Evolutionary conservation across 352 stramenopile species (phyloP).

Genomic region (Phytophthora crassamura): DNA sequence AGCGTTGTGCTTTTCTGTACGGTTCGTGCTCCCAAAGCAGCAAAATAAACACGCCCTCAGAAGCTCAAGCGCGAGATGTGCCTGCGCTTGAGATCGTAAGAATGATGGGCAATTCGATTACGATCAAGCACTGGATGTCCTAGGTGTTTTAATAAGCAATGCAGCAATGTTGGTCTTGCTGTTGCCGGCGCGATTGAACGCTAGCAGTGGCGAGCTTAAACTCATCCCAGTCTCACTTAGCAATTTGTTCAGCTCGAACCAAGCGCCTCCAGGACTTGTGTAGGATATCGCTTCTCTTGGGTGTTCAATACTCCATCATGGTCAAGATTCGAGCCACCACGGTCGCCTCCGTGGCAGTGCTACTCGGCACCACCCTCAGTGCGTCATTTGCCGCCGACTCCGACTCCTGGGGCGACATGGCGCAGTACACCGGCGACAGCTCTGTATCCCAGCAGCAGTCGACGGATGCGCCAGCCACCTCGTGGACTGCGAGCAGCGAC

Average conservation of each 20-base stretch:
- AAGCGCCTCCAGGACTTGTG: conserved; percentile 2
- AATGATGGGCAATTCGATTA: conserved; percentile 9
- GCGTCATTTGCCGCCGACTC: conserved; percentile 19
- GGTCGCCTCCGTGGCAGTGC: conserved; percentile 17
- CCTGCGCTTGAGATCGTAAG: conserved; percentile 17
- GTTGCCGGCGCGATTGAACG: conserved; percentile 8
- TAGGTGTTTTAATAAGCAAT: conserved; percentile 21
- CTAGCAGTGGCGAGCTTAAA: not conserved
- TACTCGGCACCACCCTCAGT: conserved; percentile 23
- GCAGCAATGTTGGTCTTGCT: conserved; percentile 5
- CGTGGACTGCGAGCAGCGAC: conserved; percentile 15
- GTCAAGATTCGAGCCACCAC: conserved; percentile 24
- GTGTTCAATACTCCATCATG: conserved; percentile 13
- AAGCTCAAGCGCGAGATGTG: conserved; percentile 3
- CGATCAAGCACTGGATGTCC: not conserved
- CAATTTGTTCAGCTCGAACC: conserved; percentile 21
- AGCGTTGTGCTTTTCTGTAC: no score
- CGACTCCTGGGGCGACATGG: conserved; percentile 29
- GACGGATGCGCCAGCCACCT: conserved; percentile 8
- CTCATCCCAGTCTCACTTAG: conserved; percentile 11
- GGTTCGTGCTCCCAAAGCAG: no score
- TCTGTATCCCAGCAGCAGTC: conserved; percentile 23
- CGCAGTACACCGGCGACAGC: conserved; percentile 9
- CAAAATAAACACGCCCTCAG: conserved; percentile 16
- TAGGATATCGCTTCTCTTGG: not conserved